Base-by-base conservation (phyloP, 768 basidiomycete genomes). In the Mycena floridula region DNA sequence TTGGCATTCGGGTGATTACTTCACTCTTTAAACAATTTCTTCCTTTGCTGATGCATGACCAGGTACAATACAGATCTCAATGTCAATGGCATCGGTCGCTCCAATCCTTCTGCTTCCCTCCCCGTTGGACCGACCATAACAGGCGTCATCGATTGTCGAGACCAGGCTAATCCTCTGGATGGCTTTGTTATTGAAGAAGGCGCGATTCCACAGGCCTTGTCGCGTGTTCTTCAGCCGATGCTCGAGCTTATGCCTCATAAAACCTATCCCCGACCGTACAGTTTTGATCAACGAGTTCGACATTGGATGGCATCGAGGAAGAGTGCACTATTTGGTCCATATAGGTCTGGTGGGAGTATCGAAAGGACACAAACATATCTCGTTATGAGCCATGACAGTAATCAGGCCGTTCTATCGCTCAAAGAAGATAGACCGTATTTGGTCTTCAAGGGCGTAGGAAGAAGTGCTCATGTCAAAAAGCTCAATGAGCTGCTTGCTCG, bases 381-480 rank as follows among this genome's bases (percentile, higher is more conserved):
- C 21, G 50, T 54, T 37, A 54, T 54, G 53, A 49, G 48, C 22
- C 53, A 54, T 42, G 53, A 54, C 27, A 52, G 48, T 37, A 52
- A 54, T 42, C 45, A 54, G 37, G 53, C 37, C 4, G 40, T 48
- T 3, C 7, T 54, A 25, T 45, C 45, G 2, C 40, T 52, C 12
- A 20, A 47, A 25, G 48, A 47, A 12, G 51, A 52, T 32, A 48
- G 45, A 41, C 46, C 51, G 21, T 44, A 49, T n/a, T 36, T 54
- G 40, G 48, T 50, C 46, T 54, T 54, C 40, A 22, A 46, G 20
- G 53, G 53, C 18, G 53, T 54, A 22, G 50, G 53, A 18, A 7
- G 48, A 39, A 52, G 43, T 15, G 46, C 47, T 13, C 47, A 49
- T 25, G 48, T 52, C 12, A 49, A 47, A 37, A 44, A 25, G 24